Conservation (phyloP, 176 grass and related monocot species). For the Bothriochloa decipiens region DNA sequence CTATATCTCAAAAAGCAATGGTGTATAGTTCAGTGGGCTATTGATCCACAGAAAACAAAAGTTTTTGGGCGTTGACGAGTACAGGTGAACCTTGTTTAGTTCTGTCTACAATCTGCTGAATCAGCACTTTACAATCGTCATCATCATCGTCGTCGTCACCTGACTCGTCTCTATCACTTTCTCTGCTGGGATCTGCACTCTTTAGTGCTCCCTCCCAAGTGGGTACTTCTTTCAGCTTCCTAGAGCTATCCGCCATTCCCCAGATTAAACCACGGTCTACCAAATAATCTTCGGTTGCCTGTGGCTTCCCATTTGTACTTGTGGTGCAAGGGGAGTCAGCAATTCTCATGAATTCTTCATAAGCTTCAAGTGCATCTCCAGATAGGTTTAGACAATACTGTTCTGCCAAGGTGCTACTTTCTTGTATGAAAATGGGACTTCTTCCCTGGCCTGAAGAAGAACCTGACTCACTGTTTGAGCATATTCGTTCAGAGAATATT, state of each 20-base stretch:
- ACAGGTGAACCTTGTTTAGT: constrained; percentile 83
- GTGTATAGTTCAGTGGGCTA: constrained; percentile 39
- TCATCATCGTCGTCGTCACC: constrained; percentile 36
- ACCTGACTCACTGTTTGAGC: constrained; percentile 76
- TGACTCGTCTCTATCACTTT: constrained; percentile 31
- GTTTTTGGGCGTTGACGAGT: constrained; percentile 78
- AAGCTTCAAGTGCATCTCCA: constrained; percentile 84
- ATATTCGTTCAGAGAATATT: constrained; percentile 57
- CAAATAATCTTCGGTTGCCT: constrained; percentile 47
- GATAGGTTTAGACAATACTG: constrained; percentile 76
- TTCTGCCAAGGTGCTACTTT: constrained; percentile 45
- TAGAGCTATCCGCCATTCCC: constrained; percentile 51
- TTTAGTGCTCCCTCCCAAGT: constrained; percentile 30
- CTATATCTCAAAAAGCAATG: constrained; percentile 40
- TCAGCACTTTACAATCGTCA: constrained; percentile 56
- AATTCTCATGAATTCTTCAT: constrained; percentile 74
- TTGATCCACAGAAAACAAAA: constrained; percentile 80
- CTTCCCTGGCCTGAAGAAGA: constrained; percentile 70
- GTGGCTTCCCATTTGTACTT: constrained; percentile 43
- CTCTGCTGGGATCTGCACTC: constrained; percentile 18
- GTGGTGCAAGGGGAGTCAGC: constrained; percentile 49
- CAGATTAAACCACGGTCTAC: constrained; percentile 51
- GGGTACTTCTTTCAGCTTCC: constrained; percentile 33
- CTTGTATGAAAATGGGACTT: constrained; percentile 56
- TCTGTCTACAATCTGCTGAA: constrained; percentile 91